Conservation (phyloP, 1,284 basidiomycete genomes). For the Meira nashicola region DNA sequence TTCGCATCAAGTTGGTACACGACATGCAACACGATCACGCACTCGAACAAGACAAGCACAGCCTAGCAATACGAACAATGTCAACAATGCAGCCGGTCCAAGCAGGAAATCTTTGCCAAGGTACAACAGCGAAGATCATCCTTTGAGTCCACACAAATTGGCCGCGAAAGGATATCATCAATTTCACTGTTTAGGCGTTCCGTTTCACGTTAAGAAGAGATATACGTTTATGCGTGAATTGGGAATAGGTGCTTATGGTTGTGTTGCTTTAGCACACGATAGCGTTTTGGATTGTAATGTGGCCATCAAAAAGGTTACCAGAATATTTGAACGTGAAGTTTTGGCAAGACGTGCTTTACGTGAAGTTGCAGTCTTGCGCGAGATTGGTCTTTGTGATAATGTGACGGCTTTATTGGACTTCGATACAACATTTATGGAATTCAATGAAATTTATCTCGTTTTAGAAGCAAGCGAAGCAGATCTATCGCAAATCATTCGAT, state of each 20-base stretch:
- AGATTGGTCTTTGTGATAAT: constrained; percentile 43
- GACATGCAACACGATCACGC: constrained; percentile 33
- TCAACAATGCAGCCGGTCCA: constrained; percentile 14
- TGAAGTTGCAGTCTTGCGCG: constrained; percentile 43
- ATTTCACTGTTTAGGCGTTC: constrained; percentile 46
- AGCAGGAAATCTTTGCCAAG: constrained; percentile 20
- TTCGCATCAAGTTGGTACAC: constrained; percentile 31
- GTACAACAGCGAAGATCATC: constrained; percentile 43
- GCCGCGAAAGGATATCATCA: constrained; percentile 44
- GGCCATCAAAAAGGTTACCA: constrained; percentile 51
- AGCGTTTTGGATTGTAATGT: constrained; percentile 43
- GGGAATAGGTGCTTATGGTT: constrained; percentile 51
- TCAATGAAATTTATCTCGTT: constrained; percentile 50
- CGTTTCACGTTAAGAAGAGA: constrained; percentile 48
- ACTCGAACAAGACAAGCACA: constrained; percentile 33
- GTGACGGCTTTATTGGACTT: constrained; percentile 48
- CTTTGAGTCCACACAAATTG: constrained; percentile 44
- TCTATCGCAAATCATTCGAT: constrained; percentile 49
- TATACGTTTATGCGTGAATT: constrained; percentile 49
- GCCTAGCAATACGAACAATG: not conserved
- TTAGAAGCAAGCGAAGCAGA: constrained; percentile 49
- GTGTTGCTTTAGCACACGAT: constrained; percentile 47
- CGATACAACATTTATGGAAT: constrained; percentile 51
- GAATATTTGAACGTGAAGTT: constrained; percentile 49
- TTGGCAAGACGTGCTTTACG: constrained; percentile 45